Base-by-base conservation (phyloP, 352 stramenopile genomes). In the Globisporangium ultimum region DNA sequence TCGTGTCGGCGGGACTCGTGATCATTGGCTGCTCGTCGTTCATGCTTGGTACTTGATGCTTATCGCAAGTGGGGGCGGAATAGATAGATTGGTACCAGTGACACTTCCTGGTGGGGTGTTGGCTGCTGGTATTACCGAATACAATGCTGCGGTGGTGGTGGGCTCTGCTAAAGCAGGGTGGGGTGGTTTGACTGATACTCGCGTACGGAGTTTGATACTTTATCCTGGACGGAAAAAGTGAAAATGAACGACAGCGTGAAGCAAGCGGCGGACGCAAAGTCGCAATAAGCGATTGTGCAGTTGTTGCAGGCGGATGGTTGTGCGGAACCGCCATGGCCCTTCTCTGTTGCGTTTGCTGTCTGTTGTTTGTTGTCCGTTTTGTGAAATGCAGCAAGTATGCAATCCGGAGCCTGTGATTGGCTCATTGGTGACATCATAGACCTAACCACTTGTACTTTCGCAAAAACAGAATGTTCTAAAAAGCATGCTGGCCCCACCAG, bases 141-240 rank as follows among this genome's bases (percentile, higher is more conserved):
- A 48, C 45, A 54, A 20, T 36, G 28, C 28, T 36, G 28, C 28
- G 28, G 28, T 36, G 24, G 2, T 32, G 24, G n/a, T n/a, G n/a
- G n/a, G n/a, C 7, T 36, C 28, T 36, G 28, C 28, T 11, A 36
- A 10, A 22, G 46, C 3, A 43, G 48, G 17, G 47, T 18, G 24
- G 14, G 28, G 7, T 17, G 22, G 48, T 12, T 20, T 49, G 40
- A 14, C 3, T 20, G 36, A 22, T 63, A 63, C 57, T 63, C 48
- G 18, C 24, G n/a, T 52, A 40, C 2, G 42, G 47, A 55, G 48
- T 48, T 32, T 36, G 55, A 51, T 68, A 68, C 61, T 68, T 68
- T 66, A 54, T 46, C 60, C 40, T 28, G 20, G 21, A 60, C 28
- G 56, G 61, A 60, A 63, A 67, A 68, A 68, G 61, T 68, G 61